phyloP scores from a whole-genome alignment of 2,329 filamentous ascomycete genomes.

The Pseudogymnoascus sp. region DNA sequence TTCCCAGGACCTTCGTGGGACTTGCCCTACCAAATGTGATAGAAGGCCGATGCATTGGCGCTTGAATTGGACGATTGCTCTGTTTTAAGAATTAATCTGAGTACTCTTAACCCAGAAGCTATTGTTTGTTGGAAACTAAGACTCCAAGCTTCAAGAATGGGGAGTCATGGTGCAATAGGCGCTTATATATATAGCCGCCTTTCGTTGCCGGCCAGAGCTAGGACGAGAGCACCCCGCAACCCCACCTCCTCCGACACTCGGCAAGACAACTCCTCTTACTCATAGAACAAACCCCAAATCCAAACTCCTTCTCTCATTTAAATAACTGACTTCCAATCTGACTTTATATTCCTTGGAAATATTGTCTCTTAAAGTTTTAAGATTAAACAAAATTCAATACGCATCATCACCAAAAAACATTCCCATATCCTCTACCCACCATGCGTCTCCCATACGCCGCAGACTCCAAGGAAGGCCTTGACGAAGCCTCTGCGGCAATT shows the following conservation, averaged over 20 bases:
- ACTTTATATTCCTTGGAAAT: neutral
- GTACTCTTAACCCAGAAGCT: neutral
- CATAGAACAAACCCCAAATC: neutral
- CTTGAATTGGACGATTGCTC: neutral
- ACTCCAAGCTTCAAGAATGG: neutral
- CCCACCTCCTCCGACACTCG: neutral
- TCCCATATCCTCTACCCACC: neutral
- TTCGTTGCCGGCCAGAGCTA: neutral
- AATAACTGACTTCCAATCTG: neutral
- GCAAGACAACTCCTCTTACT: neutral
- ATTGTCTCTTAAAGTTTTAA: neutral
- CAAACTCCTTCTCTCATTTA: neutral
- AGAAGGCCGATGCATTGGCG: neutral
- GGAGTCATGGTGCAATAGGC: neutral
- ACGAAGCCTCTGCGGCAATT: constrained; percentile 46
- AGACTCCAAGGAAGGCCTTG: constrained; percentile 34
- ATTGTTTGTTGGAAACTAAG: neutral
- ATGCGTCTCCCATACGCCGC: constrained; percentile 63
- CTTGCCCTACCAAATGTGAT: neutral
- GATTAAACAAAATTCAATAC: neutral
- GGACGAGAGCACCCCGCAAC: neutral
- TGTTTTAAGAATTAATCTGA: neutral
- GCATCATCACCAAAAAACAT: neutral
- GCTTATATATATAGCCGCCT: constrained; percentile 9
- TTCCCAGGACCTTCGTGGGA: neutral